These are phyloP conservation scores for Rhynchospora pubera DNA, from an alignment of 176 grass and related monocot genomes.

Conservation along the genomic window DNA sequence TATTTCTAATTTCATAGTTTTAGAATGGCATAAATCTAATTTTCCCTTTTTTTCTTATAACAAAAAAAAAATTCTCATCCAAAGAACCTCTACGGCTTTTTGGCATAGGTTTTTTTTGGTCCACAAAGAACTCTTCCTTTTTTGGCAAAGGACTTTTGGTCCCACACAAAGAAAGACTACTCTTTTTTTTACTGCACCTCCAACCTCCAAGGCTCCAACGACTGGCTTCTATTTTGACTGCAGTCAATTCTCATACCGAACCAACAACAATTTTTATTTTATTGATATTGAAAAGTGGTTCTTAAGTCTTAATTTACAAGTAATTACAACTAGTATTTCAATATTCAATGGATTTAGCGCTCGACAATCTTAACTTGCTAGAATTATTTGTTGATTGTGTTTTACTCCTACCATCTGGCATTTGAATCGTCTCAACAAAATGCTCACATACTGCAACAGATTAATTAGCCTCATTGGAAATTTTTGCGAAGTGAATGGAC, in stretches of 20 bases:
- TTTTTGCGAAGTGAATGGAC: background rate
- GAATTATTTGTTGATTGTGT: constrained; percentile 31
- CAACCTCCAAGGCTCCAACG: no score
- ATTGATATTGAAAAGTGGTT: background rate
- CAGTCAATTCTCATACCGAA: background rate
- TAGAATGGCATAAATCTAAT: no score
- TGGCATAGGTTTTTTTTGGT: no score
- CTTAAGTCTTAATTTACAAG: constrained; percentile 22
- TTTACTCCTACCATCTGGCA: constrained; percentile 3
- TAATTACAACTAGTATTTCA: constrained; percentile 21
- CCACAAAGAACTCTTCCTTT: no score
- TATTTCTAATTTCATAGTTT: no score
- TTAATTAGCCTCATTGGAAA: background rate
- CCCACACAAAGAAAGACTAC: no score
- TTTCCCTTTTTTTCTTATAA: background rate
- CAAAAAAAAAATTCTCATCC: background rate
- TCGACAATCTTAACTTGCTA: background rate
- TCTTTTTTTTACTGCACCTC: no score
- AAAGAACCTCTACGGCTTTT: no score
- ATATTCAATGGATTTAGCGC: background rate
- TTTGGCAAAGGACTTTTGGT: no score
- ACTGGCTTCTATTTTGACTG: background rate
- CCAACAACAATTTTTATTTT: no score
- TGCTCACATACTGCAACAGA: background rate
- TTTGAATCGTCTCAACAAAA: background rate